Percentiles rank a stretch among this genome's conserved stretches.
These are phyloP conservation scores for Takakia lepidozioides DNA, from an alignment of 225 moss, liverwort and hornwort species.

Conservation along the genomic window DNA sequence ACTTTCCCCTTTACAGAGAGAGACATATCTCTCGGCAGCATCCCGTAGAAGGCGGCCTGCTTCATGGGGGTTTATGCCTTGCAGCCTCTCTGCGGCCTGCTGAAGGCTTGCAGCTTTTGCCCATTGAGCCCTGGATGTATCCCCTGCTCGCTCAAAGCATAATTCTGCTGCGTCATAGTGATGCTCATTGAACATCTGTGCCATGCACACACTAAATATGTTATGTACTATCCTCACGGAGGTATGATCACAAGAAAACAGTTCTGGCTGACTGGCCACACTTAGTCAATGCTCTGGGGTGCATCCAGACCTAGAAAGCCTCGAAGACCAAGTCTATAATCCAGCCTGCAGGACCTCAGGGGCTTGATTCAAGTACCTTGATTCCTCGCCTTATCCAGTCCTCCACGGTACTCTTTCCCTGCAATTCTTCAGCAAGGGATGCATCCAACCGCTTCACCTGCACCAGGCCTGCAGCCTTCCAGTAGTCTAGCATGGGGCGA, in stretches of 20 bases:
- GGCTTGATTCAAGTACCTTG: too few relatives aligned
- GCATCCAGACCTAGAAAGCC: too few relatives aligned
- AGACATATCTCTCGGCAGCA: conserved; percentile 25
- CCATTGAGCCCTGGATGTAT: conserved; percentile 22
- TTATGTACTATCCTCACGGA: too few relatives aligned
- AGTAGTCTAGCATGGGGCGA: conserved; percentile 43
- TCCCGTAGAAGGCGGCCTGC: conserved; percentile 12
- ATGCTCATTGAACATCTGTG: too few relatives aligned
- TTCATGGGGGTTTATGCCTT: conserved; percentile 12
- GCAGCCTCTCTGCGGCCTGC: conserved; percentile 18
- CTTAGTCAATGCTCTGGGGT: too few relatives aligned
- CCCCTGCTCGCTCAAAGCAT: conserved; percentile 53
- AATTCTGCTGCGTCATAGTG: too few relatives aligned
- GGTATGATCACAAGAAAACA: too few relatives aligned
- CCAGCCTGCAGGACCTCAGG: too few relatives aligned
- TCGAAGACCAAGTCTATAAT: too few relatives aligned
- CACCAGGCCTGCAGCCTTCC: too few relatives aligned
- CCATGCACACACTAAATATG: too few relatives aligned
- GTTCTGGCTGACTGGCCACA: too few relatives aligned
- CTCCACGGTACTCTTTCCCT: conserved; percentile 34
- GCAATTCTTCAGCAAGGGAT: conserved; percentile 26
- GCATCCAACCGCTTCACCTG: conserved; percentile 31
- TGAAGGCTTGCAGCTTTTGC: conserved; percentile 39
- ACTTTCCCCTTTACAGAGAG: conserved; percentile 21
- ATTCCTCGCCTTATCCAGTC: conserved; percentile 37